Percentiles rank a stretch among this genome's conserved stretches.
Conservation (phyloP, 2,329 filamentous ascomycete genomes). For the Calonectria hongkongensis region DNA sequence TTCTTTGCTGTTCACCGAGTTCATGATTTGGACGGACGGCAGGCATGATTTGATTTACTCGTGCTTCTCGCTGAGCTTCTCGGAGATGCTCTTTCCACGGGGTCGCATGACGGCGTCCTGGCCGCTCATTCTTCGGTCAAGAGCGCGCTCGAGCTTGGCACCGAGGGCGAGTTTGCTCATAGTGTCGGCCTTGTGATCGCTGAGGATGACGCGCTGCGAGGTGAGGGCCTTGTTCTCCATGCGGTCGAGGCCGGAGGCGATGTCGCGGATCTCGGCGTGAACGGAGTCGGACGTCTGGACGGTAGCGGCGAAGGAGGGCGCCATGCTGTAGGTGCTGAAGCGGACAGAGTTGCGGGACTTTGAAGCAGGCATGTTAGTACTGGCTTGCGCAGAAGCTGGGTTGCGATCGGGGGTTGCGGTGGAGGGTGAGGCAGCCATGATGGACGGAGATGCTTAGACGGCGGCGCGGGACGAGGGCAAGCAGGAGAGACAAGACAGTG, state of each 20-base stretch:
- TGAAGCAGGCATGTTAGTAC: constrained; percentile 50
- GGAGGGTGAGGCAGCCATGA: constrained; percentile 40
- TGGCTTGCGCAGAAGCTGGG: constrained; percentile 42
- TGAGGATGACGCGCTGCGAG: constrained; percentile 83
- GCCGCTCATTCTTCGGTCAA: constrained; percentile 88
- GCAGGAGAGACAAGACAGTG: constrained; percentile 28
- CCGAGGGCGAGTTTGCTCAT: constrained; percentile 91
- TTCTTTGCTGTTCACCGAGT: background rate
- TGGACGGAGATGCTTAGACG: constrained; percentile 44
- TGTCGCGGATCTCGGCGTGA: constrained; percentile 77
- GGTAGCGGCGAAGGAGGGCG: constrained; percentile 76
- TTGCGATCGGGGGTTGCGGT: constrained; percentile 29
- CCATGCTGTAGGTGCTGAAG: constrained; percentile 77
- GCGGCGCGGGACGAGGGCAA: constrained; percentile 30
- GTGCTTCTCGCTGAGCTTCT: constrained; percentile 62
- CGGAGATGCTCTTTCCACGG: constrained; percentile 60
- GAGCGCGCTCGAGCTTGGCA: constrained; percentile 91
- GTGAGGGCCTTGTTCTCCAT: constrained; percentile 92
- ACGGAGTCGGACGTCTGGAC: constrained; percentile 72
- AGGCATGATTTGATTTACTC: constrained; percentile 45
- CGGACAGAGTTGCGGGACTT: constrained; percentile 74
- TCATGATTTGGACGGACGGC: background rate
- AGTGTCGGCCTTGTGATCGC: constrained; percentile 86
- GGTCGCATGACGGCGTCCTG: constrained; percentile 92
- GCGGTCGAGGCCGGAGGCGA: constrained; percentile 87